Evolutionary conservation across 1,284 basidiomycete genomes (phyloP).

Genomic region (Mycena citricolor): DNA sequence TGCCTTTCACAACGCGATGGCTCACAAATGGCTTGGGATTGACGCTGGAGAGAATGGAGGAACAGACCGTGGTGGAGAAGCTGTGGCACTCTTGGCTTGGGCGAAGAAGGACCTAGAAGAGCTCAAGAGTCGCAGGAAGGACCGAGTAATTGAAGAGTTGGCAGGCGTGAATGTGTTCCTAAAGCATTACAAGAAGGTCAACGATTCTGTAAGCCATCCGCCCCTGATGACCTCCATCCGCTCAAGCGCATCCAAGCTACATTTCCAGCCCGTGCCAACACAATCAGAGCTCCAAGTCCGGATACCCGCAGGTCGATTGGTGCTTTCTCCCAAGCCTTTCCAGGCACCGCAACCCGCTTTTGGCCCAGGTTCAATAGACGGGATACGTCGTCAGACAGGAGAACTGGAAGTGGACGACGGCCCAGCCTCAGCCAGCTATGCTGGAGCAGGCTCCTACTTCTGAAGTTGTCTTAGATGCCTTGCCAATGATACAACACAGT

Average conservation of each 20-base stretch:
- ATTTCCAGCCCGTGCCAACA: conserved; percentile 82
- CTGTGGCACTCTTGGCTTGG: conserved; percentile 77
- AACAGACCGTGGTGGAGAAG: conserved; percentile 68
- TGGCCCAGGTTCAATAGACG: conserved; percentile 62
- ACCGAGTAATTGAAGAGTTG: conserved; percentile 65
- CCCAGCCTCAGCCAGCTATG: conserved; percentile 25
- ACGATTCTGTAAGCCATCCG: conserved; percentile 74
- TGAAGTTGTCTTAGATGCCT: conserved; percentile 30
- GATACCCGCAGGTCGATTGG: conserved; percentile 82
- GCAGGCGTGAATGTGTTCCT: conserved; percentile 71
- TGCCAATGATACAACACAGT: conserved; percentile 50
- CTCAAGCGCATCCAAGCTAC: conserved; percentile 48
- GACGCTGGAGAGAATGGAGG: conserved; percentile 84
- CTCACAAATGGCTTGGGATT: conserved; percentile 94
- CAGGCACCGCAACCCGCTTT: conserved; percentile 68
- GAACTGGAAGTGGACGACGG: conserved; percentile 37
- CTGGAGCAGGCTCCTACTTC: conserved; percentile 32
- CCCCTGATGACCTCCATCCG: background rate
- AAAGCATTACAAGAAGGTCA: conserved; percentile 83
- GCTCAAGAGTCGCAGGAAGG: conserved; percentile 61
- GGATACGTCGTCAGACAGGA: conserved; percentile 45
- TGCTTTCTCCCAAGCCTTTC: conserved; percentile 70
- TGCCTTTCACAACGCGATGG: conserved; percentile 69
- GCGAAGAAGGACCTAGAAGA: conserved; percentile 69
- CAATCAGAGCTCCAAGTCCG: conserved; percentile 67